Conservation (phyloP, 2,329 filamentous ascomycete genomes). For the Colletotrichum sojae region DNA sequence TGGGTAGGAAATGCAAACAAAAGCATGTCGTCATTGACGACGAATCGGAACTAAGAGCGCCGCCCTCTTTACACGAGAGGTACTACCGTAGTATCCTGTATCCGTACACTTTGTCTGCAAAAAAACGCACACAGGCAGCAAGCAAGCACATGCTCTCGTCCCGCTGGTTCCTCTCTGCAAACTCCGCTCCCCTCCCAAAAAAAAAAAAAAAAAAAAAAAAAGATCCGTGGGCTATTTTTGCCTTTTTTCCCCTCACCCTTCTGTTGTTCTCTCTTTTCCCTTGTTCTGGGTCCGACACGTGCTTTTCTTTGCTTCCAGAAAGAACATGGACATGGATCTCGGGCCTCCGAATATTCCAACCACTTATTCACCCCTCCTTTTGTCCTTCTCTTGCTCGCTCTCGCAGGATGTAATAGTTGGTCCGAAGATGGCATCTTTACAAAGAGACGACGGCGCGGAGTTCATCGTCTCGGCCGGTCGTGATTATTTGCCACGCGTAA, state of each 20-base stretch:
- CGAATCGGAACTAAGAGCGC: background rate
- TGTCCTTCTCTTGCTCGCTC: background rate
- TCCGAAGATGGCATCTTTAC: constrained; percentile 3
- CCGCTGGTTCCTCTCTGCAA: background rate
- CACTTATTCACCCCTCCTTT: background rate
- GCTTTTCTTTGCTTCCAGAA: background rate
- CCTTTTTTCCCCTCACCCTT: background rate
- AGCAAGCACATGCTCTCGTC: no score
- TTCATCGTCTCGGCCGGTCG: background rate
- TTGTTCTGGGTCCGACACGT: background rate
- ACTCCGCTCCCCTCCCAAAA: background rate
- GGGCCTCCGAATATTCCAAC: constrained; percentile 1
- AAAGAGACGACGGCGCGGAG: constrained; percentile 4
- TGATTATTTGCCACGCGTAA: background rate
- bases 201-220: no score
- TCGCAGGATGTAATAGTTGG: background rate
- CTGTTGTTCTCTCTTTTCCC: no score
- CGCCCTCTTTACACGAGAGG: background rate
- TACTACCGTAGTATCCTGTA: background rate
- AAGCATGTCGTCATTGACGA: background rate
- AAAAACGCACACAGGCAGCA: no score
- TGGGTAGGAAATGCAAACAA: background rate
- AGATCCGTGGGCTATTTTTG: background rate
- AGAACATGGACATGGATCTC: constrained; percentile 16
- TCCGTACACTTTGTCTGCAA: no score